Evolutionary conservation across 805 yeast species (phyloP).

Genomic region (Pichia paraexigua): DNA sequence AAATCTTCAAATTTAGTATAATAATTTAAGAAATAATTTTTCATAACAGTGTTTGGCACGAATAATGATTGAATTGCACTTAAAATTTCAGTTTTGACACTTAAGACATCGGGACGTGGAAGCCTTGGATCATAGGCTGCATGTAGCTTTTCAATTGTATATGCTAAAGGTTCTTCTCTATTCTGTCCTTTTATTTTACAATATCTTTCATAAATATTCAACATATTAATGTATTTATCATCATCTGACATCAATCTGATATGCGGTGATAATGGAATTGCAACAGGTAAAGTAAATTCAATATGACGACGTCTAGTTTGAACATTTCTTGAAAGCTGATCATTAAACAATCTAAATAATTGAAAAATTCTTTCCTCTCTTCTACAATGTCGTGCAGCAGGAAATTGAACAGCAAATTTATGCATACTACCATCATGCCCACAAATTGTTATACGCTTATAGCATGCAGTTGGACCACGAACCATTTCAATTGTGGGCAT

Average conservation of each 20-base stretch:
- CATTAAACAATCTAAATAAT: constrained; percentile 80
- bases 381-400: constrained; percentile 95
- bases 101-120: constrained; percentile 86
- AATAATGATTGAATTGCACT: constrained; percentile 81
- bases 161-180: constrained; percentile 85
- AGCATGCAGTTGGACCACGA: constrained; percentile 85
- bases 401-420: constrained; percentile 93
- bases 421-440: constrained; percentile 92
- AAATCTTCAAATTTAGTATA: constrained; percentile 84
- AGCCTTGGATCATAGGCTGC: constrained; percentile 91
- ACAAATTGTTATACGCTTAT: constrained; percentile 78
- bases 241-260: constrained; percentile 86
- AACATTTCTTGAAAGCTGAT: constrained; percentile 68
- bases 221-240: constrained; percentile 56
- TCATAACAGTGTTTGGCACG: constrained; percentile 78
- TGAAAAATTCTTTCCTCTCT: constrained; percentile 94
- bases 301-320: constrained; percentile 84
- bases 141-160: constrained; percentile 74
- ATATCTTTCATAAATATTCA: constrained; percentile 84
- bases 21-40: constrained; percentile 62
- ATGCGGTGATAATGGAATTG: constrained; percentile 91
- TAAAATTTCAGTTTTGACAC: constrained; percentile 84
- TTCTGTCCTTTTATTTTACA: constrained; percentile 66
- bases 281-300: constrained; percentile 79
- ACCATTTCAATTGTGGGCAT: constrained; percentile 81